Conservation (phyloP, 176 grass and related monocot genomes). For the Coix lacrymajobi region DNA sequence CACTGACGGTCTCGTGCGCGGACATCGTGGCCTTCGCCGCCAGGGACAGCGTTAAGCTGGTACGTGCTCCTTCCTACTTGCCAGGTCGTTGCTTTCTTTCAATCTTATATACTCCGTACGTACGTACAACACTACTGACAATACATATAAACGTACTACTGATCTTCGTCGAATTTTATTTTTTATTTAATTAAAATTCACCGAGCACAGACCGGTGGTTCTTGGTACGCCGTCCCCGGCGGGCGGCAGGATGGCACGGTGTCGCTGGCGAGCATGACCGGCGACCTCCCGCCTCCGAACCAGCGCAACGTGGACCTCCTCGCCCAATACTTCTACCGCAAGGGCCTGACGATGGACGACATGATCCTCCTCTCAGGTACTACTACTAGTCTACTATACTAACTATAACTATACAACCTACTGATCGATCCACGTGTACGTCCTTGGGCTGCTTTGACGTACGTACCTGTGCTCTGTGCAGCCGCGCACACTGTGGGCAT, state of each 20-base stretch:
- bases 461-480: background rate
- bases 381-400: no score
- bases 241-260: constrained; percentile 57
- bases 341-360: constrained; percentile 48
- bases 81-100: background rate
- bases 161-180: background rate
- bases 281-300: constrained; percentile 18
- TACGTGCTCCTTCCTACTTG: background rate
- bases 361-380: constrained; percentile 62
- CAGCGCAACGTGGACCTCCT: constrained; percentile 33
- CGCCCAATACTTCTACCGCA: constrained; percentile 28
- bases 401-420: no score
- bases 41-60: constrained; percentile 47
- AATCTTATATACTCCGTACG: no score
- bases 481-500: constrained; percentile 38
- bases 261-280: constrained; percentile 26
- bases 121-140: background rate
- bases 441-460: no score
- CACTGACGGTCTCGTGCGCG: constrained; percentile 20
- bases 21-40: constrained; percentile 44
- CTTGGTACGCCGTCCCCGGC: constrained; percentile 34
- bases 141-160: no score
- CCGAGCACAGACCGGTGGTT: constrained; percentile 39
- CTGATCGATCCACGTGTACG: no score
- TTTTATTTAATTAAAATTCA: background rate